Evolutionary conservation across 176 grass and related monocot genomes (phyloP), one percentile per base, ranked within the genome.

Genomic region (Aechmea fasciata): DNA sequence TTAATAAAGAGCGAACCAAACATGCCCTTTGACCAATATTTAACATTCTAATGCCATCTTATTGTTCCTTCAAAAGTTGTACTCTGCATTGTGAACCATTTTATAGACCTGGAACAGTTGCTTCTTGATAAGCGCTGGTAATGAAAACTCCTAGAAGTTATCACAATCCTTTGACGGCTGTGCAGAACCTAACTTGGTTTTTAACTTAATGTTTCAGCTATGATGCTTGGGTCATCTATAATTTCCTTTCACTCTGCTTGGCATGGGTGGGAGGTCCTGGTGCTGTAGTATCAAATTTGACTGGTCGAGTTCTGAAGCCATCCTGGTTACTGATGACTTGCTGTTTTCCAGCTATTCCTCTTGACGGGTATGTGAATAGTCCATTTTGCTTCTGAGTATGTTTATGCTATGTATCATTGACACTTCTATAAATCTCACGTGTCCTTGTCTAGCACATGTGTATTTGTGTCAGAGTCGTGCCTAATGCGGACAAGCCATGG

Each of bases 311-410:
- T 28, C 79, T 99, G 52, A 85, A 88, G 77, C 94, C 94, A 47
- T 99, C 94, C 2, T 99, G 79, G 74, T 82, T 87, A 71, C 84
- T 99, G 71, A 99, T 99, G 94, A 99, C 94, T 49, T 99, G 94
- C 65, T 99, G 94, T 82, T 88, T 88, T 79, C 87, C 89, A 67
- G 73, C 87, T 71, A 90, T 99, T 83, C 89, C 94, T 84, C 94
- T 99, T 63, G 94, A 99, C 52, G 94, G 94, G 94, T 99, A 52
- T 19, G 88, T 80, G 52, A 64, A 61, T 61, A 61, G 1, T 3
- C 59, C 24, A 51, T 77, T 50, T 53, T 77, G 14, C 59, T 20
- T 63, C 17, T 20, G 3, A 20, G 33, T 41, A 41, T 41, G 33
- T 6, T 41, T 41, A 41, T 41, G 33, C 33, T 41, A 41, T 41